phyloP scores from a whole-genome alignment of 2,329 filamentous ascomycete species.

The Corynespora cassiicola region DNA sequence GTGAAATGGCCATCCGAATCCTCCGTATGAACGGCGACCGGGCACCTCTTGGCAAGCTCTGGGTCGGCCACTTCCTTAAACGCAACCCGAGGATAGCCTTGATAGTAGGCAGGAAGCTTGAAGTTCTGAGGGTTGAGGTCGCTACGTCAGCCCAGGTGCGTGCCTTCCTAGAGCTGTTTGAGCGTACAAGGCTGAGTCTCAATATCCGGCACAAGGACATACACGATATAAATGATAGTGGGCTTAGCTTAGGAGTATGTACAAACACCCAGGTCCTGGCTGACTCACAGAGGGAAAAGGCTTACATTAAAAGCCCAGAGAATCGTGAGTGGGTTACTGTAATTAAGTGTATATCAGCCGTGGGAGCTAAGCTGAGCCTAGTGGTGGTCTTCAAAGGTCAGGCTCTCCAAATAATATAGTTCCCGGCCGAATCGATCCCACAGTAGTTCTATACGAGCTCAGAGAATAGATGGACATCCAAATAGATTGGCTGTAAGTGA shows the following conservation, averaged over 20 bases:
- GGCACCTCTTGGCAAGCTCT: constrained; percentile 10
- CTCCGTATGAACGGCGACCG: constrained; percentile 4
- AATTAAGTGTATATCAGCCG: constrained; percentile 4
- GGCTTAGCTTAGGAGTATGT: constrained; percentile 5
- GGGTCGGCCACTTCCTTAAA: too few relatives aligned
- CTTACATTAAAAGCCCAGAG: constrained; percentile 8
- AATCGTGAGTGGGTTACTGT: constrained; percentile 12
- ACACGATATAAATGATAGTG: constrained; percentile 10
- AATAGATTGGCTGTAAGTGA: constrained; percentile 6
- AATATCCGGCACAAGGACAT: constrained; percentile 6
- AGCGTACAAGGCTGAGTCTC: background rate
- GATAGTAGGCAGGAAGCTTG: constrained; percentile 10
- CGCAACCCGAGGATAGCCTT: too few relatives aligned
- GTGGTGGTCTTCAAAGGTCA: constrained; percentile 12
- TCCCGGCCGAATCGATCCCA: constrained; percentile 1
- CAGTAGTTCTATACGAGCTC: constrained; percentile 8
- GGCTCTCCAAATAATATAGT: constrained; percentile 8
- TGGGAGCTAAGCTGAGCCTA: background rate
- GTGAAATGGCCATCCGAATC: constrained; percentile 11
- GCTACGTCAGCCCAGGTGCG: constrained; percentile 4
- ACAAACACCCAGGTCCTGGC: constrained; percentile 6
- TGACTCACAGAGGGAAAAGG: constrained; percentile 3
- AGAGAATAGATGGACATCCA: constrained; percentile 13
- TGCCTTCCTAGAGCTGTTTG: constrained; percentile 7
- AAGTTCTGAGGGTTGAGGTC: constrained; percentile 5